These are phyloP conservation scores for Vaccinium corymbosum DNA, from an alignment of 148 eudicot species.

Conservation along the genomic window DNA sequence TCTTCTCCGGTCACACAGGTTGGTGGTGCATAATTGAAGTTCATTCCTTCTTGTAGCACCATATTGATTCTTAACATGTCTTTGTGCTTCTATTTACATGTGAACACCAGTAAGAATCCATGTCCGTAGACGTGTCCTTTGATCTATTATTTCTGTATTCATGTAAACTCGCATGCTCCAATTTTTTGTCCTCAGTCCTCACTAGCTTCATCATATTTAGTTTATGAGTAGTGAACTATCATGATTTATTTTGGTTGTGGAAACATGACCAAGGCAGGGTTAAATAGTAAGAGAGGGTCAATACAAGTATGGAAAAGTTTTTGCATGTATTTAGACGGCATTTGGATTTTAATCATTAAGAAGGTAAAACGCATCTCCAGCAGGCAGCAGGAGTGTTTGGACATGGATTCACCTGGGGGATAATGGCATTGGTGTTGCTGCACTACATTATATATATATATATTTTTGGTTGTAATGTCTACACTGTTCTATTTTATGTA, in stretches of 20 bases:
- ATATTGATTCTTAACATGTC: not conserved
- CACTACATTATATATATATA: not conserved
- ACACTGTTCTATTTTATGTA: not conserved
- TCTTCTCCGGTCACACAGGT: slow-evolving; percentile 99
- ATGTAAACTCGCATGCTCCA: not conserved
- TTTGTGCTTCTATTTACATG: not conserved
- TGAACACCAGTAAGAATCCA: not conserved
- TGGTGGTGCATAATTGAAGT: slow-evolving; percentile 21
- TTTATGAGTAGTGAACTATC: not conserved
- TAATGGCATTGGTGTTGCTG: not conserved
- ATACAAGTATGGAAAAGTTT: not conserved
- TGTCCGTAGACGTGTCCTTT: not conserved
- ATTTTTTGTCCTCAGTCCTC: not conserved
- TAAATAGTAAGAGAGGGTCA: not conserved
- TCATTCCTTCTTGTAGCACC: not conserved
- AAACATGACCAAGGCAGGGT: slow-evolving; percentile 1
- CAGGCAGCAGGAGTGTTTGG: not conserved
- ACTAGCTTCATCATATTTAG: not conserved
- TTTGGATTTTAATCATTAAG: not conserved
- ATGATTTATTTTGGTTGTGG: slow-evolving; percentile 3
- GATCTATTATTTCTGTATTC: not conserved
- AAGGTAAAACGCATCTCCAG: not conserved
- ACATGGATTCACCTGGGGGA: not conserved
- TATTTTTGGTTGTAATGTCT: not conserved
- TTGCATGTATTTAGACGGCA: not conserved